These are phyloP conservation scores for Daedaleopsis nitida DNA, from an alignment of 768 basidiomycete genomes.

Conservation along the genomic window DNA sequence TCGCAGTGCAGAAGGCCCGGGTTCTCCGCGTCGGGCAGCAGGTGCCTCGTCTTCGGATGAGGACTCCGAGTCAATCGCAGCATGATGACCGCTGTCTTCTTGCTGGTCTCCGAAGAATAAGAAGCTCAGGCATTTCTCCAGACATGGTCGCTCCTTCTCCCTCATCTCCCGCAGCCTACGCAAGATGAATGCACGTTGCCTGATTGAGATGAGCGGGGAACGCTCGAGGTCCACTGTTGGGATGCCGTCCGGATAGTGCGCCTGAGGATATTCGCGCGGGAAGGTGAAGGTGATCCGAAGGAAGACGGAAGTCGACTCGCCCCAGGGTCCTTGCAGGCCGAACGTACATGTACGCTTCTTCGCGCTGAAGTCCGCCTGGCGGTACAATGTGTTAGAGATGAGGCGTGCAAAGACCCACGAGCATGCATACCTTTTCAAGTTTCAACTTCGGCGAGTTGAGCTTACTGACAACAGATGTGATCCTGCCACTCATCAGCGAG, in stretches of 20 bases:
- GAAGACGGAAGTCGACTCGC: slow-evolving; percentile 80
- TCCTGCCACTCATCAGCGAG: slow-evolving; percentile 40
- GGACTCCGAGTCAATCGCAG: slow-evolving; percentile 56
- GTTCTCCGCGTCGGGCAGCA: slow-evolving; percentile 45
- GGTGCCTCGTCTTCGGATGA: slow-evolving; percentile 65
- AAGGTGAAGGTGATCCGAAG: slow-evolving; percentile 90
- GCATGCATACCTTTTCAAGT: slow-evolving; percentile 71
- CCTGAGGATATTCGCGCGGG: slow-evolving; percentile 77
- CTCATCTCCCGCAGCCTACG: slow-evolving; percentile 73
- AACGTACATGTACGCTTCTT: slow-evolving; percentile 83
- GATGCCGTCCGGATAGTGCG: slow-evolving; percentile 59
- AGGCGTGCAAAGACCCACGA: neutral
- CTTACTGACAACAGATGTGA: slow-evolving; percentile 70
- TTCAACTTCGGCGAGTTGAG: slow-evolving; percentile 72
- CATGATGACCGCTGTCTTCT: slow-evolving; percentile 35
- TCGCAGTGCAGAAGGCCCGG: slow-evolving; percentile 55
- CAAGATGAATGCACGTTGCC: slow-evolving; percentile 77
- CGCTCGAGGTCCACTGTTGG: slow-evolving; percentile 83
- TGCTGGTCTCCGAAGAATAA: slow-evolving; percentile 70
- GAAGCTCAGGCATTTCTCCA: slow-evolving; percentile 83
- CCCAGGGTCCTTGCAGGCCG: slow-evolving; percentile 90
- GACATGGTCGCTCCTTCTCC: slow-evolving; percentile 74
- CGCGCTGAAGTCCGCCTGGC: slow-evolving; percentile 58
- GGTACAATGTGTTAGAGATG: neutral
- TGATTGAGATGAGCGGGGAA: slow-evolving; percentile 76